phyloP scores from a whole-genome alignment of 139 green algal species.

The Chlorella sp. region DNA sequence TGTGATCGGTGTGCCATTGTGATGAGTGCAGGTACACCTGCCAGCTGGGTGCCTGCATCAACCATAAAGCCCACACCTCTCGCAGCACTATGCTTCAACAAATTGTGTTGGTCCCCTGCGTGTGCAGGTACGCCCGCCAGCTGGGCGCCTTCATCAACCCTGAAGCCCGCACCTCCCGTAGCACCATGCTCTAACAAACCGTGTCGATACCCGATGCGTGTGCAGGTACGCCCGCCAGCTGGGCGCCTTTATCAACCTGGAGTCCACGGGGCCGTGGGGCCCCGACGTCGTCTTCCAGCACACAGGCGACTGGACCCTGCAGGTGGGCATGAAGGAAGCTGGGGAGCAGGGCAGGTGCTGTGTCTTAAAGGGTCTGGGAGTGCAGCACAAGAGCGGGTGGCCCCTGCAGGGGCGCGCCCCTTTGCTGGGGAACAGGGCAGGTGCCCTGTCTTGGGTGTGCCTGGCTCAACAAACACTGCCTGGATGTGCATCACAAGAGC shows the following conservation, averaged over 20 bases:
- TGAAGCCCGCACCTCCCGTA: too few relatives aligned
- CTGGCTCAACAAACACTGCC: background rate
- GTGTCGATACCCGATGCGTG: too few relatives aligned
- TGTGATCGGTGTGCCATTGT: background rate
- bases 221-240: constrained; percentile 36
- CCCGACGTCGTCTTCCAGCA: constrained; percentile 81
- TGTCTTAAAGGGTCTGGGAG: too few relatives aligned
- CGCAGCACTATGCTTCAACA: too few relatives aligned
- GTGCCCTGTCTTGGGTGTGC: background rate
- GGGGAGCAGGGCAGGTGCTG: too few relatives aligned
- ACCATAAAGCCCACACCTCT: too few relatives aligned
- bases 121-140: constrained; percentile 11
- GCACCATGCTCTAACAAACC: too few relatives aligned
- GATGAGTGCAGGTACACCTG: constrained; percentile 9
- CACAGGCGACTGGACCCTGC: constrained; percentile 53
- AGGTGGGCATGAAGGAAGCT: too few relatives aligned
- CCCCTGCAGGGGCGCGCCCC: too few relatives aligned
- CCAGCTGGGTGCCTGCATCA: constrained; percentile 76
- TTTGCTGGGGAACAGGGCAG: too few relatives aligned
- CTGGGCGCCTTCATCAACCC: constrained; percentile 84
- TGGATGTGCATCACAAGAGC: background rate
- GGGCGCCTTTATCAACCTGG: constrained; percentile 82
- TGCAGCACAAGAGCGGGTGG: too few relatives aligned
- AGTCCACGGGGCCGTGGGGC: constrained; percentile 74
- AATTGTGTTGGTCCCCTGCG: too few relatives aligned